A percentile compares a stretch with the other conserved stretches of the same genome.
Conservation (phyloP, 345 rosid species). For the Sonneratia alba region DNA sequence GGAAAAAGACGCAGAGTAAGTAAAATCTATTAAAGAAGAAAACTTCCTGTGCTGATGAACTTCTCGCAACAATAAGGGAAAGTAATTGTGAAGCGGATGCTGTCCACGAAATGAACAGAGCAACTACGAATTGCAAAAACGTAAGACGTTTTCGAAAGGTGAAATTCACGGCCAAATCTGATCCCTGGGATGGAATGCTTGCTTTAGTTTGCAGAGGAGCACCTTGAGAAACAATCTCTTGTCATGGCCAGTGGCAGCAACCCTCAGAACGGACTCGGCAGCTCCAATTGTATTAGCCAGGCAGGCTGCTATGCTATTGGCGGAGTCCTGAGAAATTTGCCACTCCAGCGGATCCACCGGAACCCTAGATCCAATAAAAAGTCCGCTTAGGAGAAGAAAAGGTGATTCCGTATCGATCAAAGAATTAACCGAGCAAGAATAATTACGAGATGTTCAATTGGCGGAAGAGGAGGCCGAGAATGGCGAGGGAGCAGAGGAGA, state of each 20-base stretch:
- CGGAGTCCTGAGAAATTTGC: conserved; percentile 96
- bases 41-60: not conserved
- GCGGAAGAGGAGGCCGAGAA: conserved; percentile 96
- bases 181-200: not conserved
- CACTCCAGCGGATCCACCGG: conserved; percentile 97
- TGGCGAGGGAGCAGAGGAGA: conserved; percentile 96
- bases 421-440: not conserved
- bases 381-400: not conserved
- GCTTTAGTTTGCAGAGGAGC: not conserved
- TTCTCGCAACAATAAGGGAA: not conserved
- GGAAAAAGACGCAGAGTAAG: not conserved
- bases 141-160: not conserved
- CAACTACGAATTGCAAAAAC: not conserved
- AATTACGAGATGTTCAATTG: conserved; percentile 77
- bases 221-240: conserved; percentile 81
- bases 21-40: not conserved
- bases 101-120: not conserved
- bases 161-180: not conserved
- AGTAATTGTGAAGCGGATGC: not conserved
- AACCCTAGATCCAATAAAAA: conserved; percentile 23
- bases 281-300: conserved; percentile 92
- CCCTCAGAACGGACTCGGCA: conserved; percentile 87
- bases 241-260: conserved; percentile 97
- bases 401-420: not conserved
- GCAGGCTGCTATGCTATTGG: conserved; percentile 60